These are phyloP conservation scores for Gillenia trifoliata DNA, from an alignment of 306 rosid genomes.

Conservation along the genomic window DNA sequence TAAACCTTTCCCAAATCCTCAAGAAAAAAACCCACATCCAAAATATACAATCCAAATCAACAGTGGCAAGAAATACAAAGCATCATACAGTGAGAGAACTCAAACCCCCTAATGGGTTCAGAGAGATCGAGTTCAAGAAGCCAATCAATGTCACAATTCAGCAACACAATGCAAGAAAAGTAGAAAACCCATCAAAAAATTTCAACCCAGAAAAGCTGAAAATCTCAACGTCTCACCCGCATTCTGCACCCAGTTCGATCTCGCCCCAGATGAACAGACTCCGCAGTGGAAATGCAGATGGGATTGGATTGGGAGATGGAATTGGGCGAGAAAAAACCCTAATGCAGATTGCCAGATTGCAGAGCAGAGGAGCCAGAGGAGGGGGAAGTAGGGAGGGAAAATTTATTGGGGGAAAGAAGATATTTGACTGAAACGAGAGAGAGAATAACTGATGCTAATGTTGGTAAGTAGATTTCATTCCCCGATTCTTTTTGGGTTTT, in stretches of 20 bases:
- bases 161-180: slow-evolving; percentile 17
- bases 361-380: background rate
- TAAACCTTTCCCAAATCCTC: slow-evolving; percentile 11
- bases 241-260: slow-evolving; percentile 20
- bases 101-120: slow-evolving; percentile 8
- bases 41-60: slow-evolving; percentile 12
- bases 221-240: slow-evolving; percentile 30
- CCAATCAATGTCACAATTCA: slow-evolving; percentile 39
- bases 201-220: slow-evolving; percentile 16
- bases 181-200: slow-evolving; percentile 15
- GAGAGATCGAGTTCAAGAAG: slow-evolving; percentile 25
- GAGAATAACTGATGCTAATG: slow-evolving; percentile 2
- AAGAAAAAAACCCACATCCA: slow-evolving; percentile 11
- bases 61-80: background rate
- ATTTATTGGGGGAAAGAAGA: background rate
- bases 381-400: background rate
- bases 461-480: slow-evolving; percentile 5
- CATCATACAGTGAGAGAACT: background rate
- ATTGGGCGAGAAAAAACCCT: background rate
- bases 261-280: background rate
- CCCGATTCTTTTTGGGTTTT: background rate
- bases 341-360: background rate
- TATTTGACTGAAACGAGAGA: background rate
- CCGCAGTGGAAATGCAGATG: background rate
- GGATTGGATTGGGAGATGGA: background rate